phyloP scores from a whole-genome alignment of 352 stramenopile genomes.

The Pythium aristosporum region DNA sequence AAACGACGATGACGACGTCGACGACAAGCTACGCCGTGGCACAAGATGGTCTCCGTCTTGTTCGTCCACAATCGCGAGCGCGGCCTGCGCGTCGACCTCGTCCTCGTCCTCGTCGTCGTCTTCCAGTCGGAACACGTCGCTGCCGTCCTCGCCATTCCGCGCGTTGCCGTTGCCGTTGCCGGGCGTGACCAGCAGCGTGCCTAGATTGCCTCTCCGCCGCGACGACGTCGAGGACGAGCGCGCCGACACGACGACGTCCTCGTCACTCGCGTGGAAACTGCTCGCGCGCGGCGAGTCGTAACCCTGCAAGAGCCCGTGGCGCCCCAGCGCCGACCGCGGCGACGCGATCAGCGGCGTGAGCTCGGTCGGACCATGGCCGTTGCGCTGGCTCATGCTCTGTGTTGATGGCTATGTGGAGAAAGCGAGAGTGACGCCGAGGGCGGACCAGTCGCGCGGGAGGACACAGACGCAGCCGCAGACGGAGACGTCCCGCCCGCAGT shows the following conservation, averaged over 20 bases:
- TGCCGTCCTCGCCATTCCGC: neutral
- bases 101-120: slow-evolving; percentile 20
- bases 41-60: neutral
- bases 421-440: neutral
- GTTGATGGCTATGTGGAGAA: neutral
- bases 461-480: slow-evolving; percentile 9
- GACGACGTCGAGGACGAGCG: neutral
- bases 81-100: neutral
- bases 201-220: slow-evolving; percentile 7
- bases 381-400: slow-evolving; percentile 8
- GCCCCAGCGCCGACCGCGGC: neutral
- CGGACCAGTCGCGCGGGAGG: neutral
- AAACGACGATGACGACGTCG: slow-evolving; percentile 23
- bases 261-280: neutral
- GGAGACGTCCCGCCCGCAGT: neutral
- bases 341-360: slow-evolving; percentile 57
- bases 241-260: neutral
- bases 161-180: too few relatives aligned
- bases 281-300: slow-evolving; percentile 9
- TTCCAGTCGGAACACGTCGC: slow-evolving; percentile 24
- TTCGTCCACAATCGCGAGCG: slow-evolving; percentile 12
- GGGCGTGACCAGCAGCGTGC: neutral
- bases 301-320: neutral
- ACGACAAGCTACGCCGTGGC: too few relatives aligned
- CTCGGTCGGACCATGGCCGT: slow-evolving; percentile 30